phyloP scores from a whole-genome alignment of 2,329 filamentous ascomycete genomes.

The Ilyonectria destructans region DNA sequence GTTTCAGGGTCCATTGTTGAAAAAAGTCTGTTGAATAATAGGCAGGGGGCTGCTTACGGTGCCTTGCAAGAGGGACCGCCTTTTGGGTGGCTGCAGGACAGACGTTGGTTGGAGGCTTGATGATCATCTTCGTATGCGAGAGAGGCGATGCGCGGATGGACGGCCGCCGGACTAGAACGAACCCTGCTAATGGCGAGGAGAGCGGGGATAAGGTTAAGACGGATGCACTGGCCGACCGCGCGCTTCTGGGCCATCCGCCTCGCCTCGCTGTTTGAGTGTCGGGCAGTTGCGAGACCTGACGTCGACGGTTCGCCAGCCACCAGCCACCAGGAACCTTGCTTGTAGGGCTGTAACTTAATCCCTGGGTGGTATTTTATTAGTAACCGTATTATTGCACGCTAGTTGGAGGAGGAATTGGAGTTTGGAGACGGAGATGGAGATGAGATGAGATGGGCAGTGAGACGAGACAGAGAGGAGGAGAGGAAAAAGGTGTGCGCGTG shows the following conservation, averaged over 20 bases:
- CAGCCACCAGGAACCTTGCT: conserved; percentile 12
- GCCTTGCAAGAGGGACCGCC: not conserved
- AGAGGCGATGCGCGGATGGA: not conserved
- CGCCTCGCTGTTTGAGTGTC: conserved; percentile 13
- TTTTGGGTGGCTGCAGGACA: conserved; percentile 4
- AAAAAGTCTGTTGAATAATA: not conserved
- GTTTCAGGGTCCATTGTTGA: conserved; percentile 9
- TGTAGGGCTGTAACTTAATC: conserved; percentile 23
- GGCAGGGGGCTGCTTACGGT: not conserved
- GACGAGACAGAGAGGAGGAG: not conserved
- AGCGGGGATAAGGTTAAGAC: conserved; percentile 27
- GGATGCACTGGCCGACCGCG: conserved; percentile 21
- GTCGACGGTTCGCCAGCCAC: conserved; percentile 7
- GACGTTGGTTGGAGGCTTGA: conserved; percentile 3
- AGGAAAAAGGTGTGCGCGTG: not conserved
- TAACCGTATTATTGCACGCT: not conserved
- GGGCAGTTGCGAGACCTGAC: conserved; percentile 10
- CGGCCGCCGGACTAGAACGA: not conserved
- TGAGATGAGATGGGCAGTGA: not conserved
- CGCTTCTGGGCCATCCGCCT: conserved; percentile 14
- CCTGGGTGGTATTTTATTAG: not conserved
- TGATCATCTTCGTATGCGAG: conserved; percentile 1
- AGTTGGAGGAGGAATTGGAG: not conserved
- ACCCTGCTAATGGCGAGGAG: conserved; percentile 10
- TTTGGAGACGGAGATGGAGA: not conserved